These are phyloP conservation scores for Telopea speciosissima DNA, from an alignment of 177 flowering plant genomes.

Conservation along the genomic window DNA sequence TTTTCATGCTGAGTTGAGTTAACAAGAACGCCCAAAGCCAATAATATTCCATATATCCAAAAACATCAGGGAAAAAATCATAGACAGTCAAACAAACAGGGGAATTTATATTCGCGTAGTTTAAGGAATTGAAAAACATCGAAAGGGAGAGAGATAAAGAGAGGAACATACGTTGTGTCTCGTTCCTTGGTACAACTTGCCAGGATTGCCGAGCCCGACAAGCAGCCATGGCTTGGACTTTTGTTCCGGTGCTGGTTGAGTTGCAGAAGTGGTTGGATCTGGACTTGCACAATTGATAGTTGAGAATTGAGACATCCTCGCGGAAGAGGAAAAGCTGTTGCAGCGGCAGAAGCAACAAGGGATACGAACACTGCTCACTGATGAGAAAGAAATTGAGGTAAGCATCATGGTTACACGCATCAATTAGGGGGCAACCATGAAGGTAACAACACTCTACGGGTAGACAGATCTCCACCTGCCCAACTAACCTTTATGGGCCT, in stretches of 20 bases:
- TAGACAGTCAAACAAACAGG: background rate
- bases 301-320: background rate
- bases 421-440: background rate
- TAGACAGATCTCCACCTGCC: no score
- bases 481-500: no score
- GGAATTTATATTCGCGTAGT: background rate
- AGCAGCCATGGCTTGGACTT: slow-evolving; percentile 62
- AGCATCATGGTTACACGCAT: background rate
- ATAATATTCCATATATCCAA: no score
- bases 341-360: background rate
- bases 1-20: background rate
- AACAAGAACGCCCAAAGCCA: no score
- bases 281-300: background rate
- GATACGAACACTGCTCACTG: background rate
- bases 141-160: background rate
- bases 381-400: background rate
- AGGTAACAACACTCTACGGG: no score
- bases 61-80: no score
- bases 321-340: background rate
- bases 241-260: slow-evolving; percentile 7
- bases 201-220: slow-evolving; percentile 88
- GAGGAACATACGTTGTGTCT: slow-evolving; percentile 53
- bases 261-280: background rate
- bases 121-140: background rate
- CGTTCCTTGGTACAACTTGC: slow-evolving; percentile 54